Evolutionary conservation across 2,329 filamentous ascomycete species (phyloP).

Genomic region (Claviceps lovelessii): DNA sequence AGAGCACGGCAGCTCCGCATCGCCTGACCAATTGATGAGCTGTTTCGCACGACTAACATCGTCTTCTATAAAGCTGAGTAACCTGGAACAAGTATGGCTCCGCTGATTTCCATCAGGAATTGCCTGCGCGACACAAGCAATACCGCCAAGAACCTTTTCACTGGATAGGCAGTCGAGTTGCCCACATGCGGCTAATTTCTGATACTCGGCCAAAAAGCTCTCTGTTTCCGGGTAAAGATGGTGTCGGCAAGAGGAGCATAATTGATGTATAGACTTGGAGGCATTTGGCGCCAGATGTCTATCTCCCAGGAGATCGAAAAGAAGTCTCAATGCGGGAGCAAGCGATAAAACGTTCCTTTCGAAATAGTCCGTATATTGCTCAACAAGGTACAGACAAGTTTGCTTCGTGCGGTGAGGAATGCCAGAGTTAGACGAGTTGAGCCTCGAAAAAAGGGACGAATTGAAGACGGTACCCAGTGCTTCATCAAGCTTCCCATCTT

Average conservation of each 20-base stretch:
- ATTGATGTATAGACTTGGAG: constrained; percentile 57
- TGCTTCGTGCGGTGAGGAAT: constrained; percentile 51
- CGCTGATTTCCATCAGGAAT: constrained; percentile 43
- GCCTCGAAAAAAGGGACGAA: constrained; percentile 40
- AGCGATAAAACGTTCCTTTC: constrained; percentile 52
- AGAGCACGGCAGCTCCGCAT: constrained; percentile 11
- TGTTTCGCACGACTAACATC: constrained; percentile 29
- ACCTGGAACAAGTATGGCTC: constrained; percentile 36
- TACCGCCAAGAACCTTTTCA: constrained; percentile 59
- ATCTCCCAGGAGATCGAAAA: constrained; percentile 56
- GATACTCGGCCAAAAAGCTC: constrained; percentile 59
- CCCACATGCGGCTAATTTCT: constrained; percentile 40
- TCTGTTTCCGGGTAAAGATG: constrained; percentile 52
- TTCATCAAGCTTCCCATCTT: constrained; percentile 42
- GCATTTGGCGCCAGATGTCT: constrained; percentile 49
- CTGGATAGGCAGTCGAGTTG: constrained; percentile 52
- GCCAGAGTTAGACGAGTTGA: constrained; percentile 32
- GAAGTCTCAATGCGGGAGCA: constrained; percentile 55
- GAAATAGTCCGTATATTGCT: constrained; percentile 64
- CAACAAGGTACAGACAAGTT: constrained; percentile 55
- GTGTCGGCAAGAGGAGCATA: constrained; percentile 62
- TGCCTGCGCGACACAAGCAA: constrained; percentile 63
- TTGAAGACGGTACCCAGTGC: constrained; percentile 48
- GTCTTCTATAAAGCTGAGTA: constrained; percentile 46
- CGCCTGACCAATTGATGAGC: constrained; percentile 7